Conservation (phyloP, 176 grass and related monocot species). For the Raddia distichophylla region DNA sequence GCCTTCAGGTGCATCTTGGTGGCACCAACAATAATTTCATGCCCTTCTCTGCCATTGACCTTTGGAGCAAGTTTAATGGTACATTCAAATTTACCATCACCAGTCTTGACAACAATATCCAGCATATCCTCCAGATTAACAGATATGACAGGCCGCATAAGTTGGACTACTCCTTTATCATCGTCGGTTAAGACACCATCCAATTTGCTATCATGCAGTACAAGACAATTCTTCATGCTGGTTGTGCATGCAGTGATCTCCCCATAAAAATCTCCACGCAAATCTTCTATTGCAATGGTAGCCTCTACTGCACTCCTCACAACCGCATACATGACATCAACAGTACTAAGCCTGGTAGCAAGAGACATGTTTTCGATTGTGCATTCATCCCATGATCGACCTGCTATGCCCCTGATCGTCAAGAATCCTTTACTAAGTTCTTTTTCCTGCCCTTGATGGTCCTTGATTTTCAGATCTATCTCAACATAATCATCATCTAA, state of each 20-base stretch:
- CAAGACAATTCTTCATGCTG: too few relatives aligned
- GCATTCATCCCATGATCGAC: neutral
- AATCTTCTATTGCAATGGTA: too few relatives aligned
- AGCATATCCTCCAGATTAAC: neutral
- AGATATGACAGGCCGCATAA: neutral
- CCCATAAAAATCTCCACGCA: too few relatives aligned
- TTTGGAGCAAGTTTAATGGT: neutral
- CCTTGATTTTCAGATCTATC: constrained; percentile 12
- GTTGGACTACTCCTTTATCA: neutral
- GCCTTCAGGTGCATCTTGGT: neutral
- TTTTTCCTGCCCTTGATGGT: neutral
- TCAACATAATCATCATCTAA: neutral
- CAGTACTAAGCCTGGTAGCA: neutral
- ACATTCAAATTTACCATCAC: neutral
- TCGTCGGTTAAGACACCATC: too few relatives aligned
- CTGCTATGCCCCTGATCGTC: neutral
- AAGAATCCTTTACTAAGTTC: constrained; percentile 7
- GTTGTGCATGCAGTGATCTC: too few relatives aligned
- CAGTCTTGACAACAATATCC: neutral
- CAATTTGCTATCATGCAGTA: too few relatives aligned
- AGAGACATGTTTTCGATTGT: neutral
- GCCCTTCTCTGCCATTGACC: neutral
- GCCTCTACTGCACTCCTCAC: too few relatives aligned
- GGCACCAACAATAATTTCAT: neutral
- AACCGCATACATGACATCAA: too few relatives aligned